phyloP scores from a whole-genome alignment of 805 yeast species.

The Nakazawaea laoshanensis region DNA sequence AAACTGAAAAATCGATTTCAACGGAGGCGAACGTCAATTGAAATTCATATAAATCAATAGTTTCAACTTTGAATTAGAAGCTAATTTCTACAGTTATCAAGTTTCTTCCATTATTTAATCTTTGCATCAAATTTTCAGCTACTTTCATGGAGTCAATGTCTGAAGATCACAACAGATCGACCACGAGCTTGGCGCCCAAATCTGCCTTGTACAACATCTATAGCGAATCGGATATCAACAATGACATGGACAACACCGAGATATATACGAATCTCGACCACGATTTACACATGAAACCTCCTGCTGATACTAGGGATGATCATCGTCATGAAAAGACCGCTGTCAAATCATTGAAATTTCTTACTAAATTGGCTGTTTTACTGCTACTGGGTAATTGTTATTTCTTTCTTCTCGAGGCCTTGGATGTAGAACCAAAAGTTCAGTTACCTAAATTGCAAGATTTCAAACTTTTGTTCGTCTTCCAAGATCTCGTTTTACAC shows the following conservation, averaged over 20 bases:
- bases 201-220: constrained; percentile 44
- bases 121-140: too few relatives aligned
- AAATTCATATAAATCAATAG: too few relatives aligned
- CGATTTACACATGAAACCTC: constrained; percentile 23
- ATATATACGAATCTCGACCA: constrained; percentile 23
- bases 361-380: constrained; percentile 13
- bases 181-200: constrained; percentile 34
- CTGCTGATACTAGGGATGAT: background rate
- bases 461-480: constrained; percentile 12
- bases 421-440: constrained; percentile 26
- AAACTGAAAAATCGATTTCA: too few relatives aligned
- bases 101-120: too few relatives aligned
- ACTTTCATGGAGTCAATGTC: too few relatives aligned
- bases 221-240: constrained; percentile 27
- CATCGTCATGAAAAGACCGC: background rate
- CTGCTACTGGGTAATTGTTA: constrained; percentile 43
- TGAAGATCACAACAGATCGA: constrained; percentile 26
- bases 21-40: too few relatives aligned
- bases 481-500: constrained; percentile 23
- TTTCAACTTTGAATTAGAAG: too few relatives aligned
- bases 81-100: too few relatives aligned
- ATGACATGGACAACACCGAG: constrained; percentile 19
- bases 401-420: constrained; percentile 42
- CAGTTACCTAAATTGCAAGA: constrained; percentile 19
- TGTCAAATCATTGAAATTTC: background rate